Conservation (phyloP, 768 basidiomycete species). For the Pleurotus pulmonarius region DNA sequence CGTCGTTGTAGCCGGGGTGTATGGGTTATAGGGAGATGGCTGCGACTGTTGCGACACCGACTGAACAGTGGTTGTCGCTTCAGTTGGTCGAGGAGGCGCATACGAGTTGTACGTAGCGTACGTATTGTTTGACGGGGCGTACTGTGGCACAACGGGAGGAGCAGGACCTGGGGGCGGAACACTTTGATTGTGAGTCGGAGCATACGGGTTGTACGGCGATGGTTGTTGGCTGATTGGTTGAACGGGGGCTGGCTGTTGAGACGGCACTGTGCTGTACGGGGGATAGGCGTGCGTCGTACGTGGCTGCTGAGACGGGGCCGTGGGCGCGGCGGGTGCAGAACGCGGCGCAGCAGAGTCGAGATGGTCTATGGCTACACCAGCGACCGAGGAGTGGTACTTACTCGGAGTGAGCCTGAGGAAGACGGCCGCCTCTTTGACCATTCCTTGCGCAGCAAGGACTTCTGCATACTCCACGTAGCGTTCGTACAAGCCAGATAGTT, state of each 20-base stretch:
- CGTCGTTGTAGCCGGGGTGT: not conserved
- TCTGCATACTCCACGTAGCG: constrained; percentile 96
- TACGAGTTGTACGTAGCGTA: not conserved
- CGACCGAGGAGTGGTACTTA: constrained; percentile 65
- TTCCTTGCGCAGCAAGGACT: constrained; percentile 85
- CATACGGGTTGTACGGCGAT: constrained; percentile 12
- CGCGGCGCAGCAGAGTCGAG: constrained; percentile 26
- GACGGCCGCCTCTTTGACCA: constrained; percentile 73
- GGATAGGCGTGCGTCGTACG: constrained; percentile 12
- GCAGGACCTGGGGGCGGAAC: not conserved
- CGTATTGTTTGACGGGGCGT: not conserved
- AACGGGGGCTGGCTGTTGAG: not conserved
- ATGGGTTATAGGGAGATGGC: not conserved
- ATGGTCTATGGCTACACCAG: constrained; percentile 34
- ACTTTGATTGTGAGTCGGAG: not conserved
- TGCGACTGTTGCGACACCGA: not conserved
- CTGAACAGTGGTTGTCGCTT: not conserved
- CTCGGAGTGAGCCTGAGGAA: constrained; percentile 79
- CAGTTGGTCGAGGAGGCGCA: not conserved
- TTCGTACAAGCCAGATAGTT: constrained; percentile 84
- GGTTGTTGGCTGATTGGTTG: not conserved
- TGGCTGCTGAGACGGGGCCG: constrained; percentile 14
- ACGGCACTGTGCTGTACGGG: not conserved
- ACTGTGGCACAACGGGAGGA: not conserved
- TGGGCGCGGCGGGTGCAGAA: constrained; percentile 14